Percentiles rank a stretch among this genome's conserved stretches.
Conservation (phyloP, 2,329 filamentous ascomycete species). For the Sphaerulina populicola region DNA sequence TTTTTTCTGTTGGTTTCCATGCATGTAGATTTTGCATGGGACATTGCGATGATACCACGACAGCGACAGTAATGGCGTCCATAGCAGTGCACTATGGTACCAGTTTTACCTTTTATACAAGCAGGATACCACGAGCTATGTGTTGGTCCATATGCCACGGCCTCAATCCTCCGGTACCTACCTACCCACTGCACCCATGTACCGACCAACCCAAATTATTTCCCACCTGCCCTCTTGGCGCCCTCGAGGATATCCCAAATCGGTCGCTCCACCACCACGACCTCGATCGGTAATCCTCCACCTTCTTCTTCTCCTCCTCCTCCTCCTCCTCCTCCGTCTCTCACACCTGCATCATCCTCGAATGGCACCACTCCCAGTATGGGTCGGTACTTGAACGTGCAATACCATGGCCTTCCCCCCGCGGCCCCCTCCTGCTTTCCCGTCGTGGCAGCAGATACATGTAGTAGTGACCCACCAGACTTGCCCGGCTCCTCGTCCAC, state of each 20-base stretch:
- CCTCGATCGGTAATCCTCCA: conserved; percentile 45
- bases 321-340: conserved; percentile 28
- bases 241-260: conserved; percentile 32
- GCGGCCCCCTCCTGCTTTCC: background rate
- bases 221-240: conserved; percentile 1
- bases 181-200: background rate
- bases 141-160: too few relatives aligned
- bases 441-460: conserved; percentile 17
- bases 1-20: background rate
- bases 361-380: conserved; percentile 67
- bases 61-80: conserved; percentile 2
- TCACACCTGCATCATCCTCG: conserved; percentile 33
- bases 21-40: background rate
- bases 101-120: background rate
- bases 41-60: conserved; percentile 18
- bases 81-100: background rate
- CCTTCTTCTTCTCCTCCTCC: conserved; percentile 18
- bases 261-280: conserved; percentile 81
- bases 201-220: background rate
- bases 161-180: background rate
- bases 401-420: conserved; percentile 51
- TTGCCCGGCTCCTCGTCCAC: conserved; percentile 9
- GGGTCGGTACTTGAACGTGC: conserved; percentile 88
- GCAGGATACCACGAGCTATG: background rate
- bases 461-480: background rate